Evolutionary conservation across 805 yeast genomes (phyloP), one percentile per base, ranked within the genome.

Genomic region (Metschnikowia shivogae): DNA sequence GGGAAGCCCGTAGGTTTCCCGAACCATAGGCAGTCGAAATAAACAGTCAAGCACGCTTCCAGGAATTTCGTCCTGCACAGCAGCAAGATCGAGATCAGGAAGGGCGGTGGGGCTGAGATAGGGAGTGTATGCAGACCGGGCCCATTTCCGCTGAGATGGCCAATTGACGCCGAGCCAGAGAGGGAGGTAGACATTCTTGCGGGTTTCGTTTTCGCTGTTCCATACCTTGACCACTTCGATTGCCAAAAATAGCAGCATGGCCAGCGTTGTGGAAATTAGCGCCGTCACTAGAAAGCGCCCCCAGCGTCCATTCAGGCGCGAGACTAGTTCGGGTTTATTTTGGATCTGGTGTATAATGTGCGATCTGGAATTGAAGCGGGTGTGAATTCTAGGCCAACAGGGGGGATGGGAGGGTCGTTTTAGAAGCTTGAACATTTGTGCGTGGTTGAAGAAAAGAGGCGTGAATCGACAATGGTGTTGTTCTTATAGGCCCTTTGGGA

Each of bases 1-100:
- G 5, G 72, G 72, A 7, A 68, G 44, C 12, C 67, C 63, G 50
- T 61, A 58, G 3, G 57, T 47, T 47, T 62, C 52, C 44, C 65
- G 50, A 8, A 60, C 51, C 10, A 48, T 34, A 36, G 46, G n/a
- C 52, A 34, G 58, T 35, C 45, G 36, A 62, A 58, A 48, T 56
- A 47, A 39, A 35, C 55, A 47, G 47, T 59, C 67, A 37, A 67
- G 52, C 12, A 65, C 58, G 22, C 57, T 57, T 38, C 59, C 59
- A 36, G 56, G 58, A 19, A 68, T 53, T 39, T 62, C 56, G 10
- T 60, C 59, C 8, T 49, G 20, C 33, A 59, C 58, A 20, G 53
- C 30, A 4, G n/a, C 12, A 12, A 29, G n/a, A 13, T 37, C 40
- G 19, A 37, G 17, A 5, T 32, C 27, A 13, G 19, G 33, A 11